Percentiles rank a stretch among this genome's conserved stretches.
phyloP scores from a whole-genome alignment of 2,329 filamentous ascomycete genomes.

The Pestalotiopsis fici region DNA sequence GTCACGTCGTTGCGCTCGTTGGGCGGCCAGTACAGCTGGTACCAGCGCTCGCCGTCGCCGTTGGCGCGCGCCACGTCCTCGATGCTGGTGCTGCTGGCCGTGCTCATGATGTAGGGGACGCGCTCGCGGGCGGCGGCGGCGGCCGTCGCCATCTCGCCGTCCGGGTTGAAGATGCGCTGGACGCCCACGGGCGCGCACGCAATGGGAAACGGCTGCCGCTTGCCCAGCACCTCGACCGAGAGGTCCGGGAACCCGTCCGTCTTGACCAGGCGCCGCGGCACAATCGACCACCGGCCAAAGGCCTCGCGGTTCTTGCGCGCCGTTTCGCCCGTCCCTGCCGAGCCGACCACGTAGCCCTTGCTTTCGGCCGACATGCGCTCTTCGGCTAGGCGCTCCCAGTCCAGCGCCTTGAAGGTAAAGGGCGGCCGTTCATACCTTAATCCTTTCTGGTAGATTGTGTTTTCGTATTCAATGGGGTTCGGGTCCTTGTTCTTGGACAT shows the following conservation, averaged over 20 bases:
- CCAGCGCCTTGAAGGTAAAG: constrained; percentile 25
- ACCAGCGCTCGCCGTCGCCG: constrained; percentile 23
- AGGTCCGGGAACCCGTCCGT: constrained; percentile 18
- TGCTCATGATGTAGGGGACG: constrained; percentile 25
- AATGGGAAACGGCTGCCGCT: constrained; percentile 20
- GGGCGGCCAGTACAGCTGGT: constrained; percentile 28
- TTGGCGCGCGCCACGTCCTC: constrained; percentile 27
- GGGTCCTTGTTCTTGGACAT: constrained; percentile 9
- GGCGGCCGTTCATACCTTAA: constrained; percentile 23
- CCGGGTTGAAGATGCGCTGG: constrained; percentile 25
- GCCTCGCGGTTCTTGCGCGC: constrained; percentile 23
- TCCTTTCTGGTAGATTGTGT: constrained; percentile 20
- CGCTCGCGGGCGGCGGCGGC: constrained; percentile 17
- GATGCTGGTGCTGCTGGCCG: constrained; percentile 25
- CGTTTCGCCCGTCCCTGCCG: constrained; percentile 25
- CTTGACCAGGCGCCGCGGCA: constrained; percentile 21
- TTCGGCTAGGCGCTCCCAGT: constrained; percentile 24
- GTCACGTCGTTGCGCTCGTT: constrained; percentile 23
- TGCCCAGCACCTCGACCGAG: constrained; percentile 15
- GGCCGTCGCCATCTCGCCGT: constrained; percentile 23
- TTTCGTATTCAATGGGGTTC: constrained; percentile 20
- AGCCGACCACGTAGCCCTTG: constrained; percentile 23
- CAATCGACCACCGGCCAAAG: constrained; percentile 22
- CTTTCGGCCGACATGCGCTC: constrained; percentile 25
- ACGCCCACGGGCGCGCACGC: constrained; percentile 26